phyloP scores from a whole-genome alignment of 352 stramenopile genomes.

The Pythium chondricola region DNA sequence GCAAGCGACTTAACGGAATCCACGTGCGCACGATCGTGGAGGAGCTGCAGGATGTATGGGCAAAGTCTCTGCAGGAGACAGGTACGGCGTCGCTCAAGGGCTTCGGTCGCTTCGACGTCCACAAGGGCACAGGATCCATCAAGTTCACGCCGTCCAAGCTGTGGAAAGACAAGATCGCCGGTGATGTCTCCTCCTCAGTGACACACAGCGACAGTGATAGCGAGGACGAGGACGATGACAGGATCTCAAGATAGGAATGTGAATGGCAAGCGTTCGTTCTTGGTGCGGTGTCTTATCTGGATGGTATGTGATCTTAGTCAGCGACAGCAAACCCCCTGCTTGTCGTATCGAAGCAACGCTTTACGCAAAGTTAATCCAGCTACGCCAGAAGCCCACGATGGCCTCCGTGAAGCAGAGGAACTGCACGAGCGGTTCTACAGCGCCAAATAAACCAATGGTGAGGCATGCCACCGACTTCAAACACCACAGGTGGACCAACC shows the following conservation, averaged over 20 bases:
- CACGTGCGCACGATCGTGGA: conserved; percentile 39
- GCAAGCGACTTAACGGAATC: conserved; percentile 34
- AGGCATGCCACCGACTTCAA: no score
- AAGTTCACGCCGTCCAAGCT: conserved; percentile 36
- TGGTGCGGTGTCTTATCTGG: no score
- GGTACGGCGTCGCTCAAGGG: conserved; percentile 29
- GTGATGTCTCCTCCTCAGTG: conserved; percentile 33
- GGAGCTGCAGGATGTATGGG: conserved; percentile 34
- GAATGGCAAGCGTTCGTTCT: no score
- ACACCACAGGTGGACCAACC: no score
- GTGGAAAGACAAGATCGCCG: conserved; percentile 30
- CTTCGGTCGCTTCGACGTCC: conserved; percentile 38
- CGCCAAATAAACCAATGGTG: neutral
- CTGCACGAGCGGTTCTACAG: conserved; percentile 55
- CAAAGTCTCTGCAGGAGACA: conserved; percentile 36
- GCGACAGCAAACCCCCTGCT: neutral
- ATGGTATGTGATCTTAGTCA: no score
- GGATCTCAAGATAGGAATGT: no score
- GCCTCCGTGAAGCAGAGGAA: conserved; percentile 69
- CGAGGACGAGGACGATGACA: neutral
- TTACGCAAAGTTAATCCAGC: conserved; percentile 45
- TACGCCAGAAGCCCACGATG: conserved; percentile 60
- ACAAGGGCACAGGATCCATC: conserved; percentile 39
- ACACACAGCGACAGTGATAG: conserved; percentile 10
- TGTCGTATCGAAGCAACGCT: neutral